Conservation (phyloP, 1,284 basidiomycete species). For the Irpex sp. region DNA sequence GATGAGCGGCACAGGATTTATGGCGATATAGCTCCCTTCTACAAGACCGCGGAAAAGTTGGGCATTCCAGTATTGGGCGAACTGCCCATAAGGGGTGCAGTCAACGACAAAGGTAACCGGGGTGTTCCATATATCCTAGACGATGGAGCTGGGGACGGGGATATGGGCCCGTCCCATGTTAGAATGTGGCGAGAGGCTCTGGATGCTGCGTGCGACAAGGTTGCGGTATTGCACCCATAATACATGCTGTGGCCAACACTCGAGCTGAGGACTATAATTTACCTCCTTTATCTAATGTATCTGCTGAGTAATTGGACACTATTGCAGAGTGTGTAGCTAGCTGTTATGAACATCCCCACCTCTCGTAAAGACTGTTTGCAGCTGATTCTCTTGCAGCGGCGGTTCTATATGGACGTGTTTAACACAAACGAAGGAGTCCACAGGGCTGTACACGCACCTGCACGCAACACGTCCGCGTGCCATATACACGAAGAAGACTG, state of each 20-base stretch:
- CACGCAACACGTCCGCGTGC: neutral
- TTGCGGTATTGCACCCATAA: slow-evolving; percentile 16
- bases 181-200: slow-evolving; percentile 45
- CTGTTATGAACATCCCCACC: no score
- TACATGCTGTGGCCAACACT: neutral
- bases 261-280: no score
- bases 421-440: no score
- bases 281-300: no score
- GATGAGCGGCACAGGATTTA: slow-evolving; percentile 72
- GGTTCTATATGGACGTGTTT: no score
- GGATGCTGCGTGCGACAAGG: slow-evolving; percentile 34
- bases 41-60: slow-evolving; percentile 55
- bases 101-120: slow-evolving; percentile 73
- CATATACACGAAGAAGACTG: neutral
- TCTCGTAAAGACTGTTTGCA: no score
- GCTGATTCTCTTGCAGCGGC: no score
- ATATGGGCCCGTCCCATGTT: neutral
- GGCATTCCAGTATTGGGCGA: slow-evolving; percentile 73
- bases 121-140: slow-evolving; percentile 59
- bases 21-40: slow-evolving; percentile 67
- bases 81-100: slow-evolving; percentile 75
- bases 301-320: no score
- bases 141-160: slow-evolving; percentile 25
- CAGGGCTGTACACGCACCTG: no score
- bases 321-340: no score